Percentiles rank a stretch among this genome's conserved stretches.
phyloP scores from a whole-genome alignment of 345 rosid genomes.

The Crucihimalaya himalaica region DNA sequence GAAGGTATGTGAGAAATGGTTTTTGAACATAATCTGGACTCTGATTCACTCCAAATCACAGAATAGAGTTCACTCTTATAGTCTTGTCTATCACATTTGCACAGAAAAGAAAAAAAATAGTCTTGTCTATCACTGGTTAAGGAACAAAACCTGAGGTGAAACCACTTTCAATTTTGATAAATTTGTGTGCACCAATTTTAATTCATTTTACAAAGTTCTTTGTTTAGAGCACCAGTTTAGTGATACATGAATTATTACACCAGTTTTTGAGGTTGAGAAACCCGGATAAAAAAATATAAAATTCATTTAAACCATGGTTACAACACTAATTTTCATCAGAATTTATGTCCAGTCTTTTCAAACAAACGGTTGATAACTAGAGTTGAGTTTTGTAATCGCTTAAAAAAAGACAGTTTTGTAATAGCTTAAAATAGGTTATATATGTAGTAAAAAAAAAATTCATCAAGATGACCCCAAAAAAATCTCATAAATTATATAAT shows the following conservation, averaged over 20 bases:
- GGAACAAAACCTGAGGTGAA: not conserved
- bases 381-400: not conserved
- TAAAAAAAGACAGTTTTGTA: not conserved
- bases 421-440: too few species aligned
- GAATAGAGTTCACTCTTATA: not conserved
- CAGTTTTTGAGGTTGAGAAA: not conserved
- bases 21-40: constrained; percentile 11
- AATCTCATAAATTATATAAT: not conserved
- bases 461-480: not conserved
- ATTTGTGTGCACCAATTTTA: not conserved
- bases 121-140: not conserved
- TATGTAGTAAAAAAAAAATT: not conserved
- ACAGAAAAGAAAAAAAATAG: too few species aligned
- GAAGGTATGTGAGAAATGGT: constrained; percentile 22
- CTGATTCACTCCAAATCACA: constrained; percentile 8
- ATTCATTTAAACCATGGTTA: not conserved
- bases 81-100: constrained; percentile 10
- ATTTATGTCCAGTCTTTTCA: not conserved
- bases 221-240: not conserved
- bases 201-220: not conserved
- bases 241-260: not conserved
- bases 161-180: constrained; percentile 8
- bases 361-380: not conserved
- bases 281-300: not conserved
- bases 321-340: not conserved